phyloP scores from a whole-genome alignment of 2,329 filamentous ascomycete species.

The Elsinoe arachidis region DNA sequence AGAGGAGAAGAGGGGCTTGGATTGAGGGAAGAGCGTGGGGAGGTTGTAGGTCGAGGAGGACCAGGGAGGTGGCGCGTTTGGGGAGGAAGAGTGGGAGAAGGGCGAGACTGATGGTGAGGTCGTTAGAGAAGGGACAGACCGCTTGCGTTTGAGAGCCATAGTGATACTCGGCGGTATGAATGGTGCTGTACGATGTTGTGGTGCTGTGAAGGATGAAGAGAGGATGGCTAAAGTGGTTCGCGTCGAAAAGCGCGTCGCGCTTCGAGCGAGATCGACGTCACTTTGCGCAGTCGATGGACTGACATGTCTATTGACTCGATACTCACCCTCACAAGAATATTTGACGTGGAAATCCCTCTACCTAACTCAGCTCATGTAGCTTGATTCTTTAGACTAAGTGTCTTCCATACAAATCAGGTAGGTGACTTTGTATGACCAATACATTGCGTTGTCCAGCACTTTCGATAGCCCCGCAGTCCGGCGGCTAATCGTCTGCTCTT shows the following conservation, averaged over 20 bases:
- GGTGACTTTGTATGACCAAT: too few relatives aligned
- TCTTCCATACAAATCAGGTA: too few relatives aligned
- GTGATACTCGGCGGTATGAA: constrained; percentile 4
- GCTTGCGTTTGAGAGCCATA: constrained; percentile 53
- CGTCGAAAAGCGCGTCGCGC: too few relatives aligned
- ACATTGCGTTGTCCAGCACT: too few relatives aligned
- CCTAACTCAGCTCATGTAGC: too few relatives aligned
- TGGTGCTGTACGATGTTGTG: not conserved
- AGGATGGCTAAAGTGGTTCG: not conserved
- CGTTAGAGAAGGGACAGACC: constrained; percentile 36
- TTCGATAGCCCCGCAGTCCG: not conserved
- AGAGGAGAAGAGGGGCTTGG: not conserved
- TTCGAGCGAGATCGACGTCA: too few relatives aligned
- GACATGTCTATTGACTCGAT: too few relatives aligned
- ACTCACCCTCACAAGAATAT: too few relatives aligned
- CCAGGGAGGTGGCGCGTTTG: constrained; percentile 31
- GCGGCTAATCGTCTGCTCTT: constrained; percentile 2
- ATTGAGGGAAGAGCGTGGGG: constrained; percentile 20
- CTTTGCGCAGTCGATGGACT: too few relatives aligned
- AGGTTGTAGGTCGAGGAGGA: constrained; percentile 27
- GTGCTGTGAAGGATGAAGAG: not conserved
- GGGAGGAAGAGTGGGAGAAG: constrained; percentile 24
- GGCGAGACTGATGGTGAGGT: constrained; percentile 26
- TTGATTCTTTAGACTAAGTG: too few relatives aligned
- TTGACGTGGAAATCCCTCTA: too few relatives aligned